Percentiles rank a stretch among this genome's conserved stretches.
These are phyloP conservation scores for Pseudogymnoascus sp. DNA, from an alignment of 2,329 filamentous ascomycete species.

Conservation along the genomic window DNA sequence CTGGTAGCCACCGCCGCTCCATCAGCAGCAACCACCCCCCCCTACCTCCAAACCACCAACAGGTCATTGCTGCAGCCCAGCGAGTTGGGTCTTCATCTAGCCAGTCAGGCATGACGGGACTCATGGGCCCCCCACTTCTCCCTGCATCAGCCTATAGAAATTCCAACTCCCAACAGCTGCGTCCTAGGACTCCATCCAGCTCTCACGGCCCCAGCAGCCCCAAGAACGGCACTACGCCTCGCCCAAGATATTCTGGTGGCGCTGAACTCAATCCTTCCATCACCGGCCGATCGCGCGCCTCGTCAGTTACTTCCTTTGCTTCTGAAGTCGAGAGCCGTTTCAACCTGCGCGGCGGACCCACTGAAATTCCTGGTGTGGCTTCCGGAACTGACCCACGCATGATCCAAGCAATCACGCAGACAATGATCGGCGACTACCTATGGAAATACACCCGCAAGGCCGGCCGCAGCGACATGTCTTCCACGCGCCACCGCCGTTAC, in stretches of 20 bases:
- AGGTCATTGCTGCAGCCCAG: constrained; percentile 68
- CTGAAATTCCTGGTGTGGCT: constrained; percentile 52
- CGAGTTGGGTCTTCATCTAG: constrained; percentile 43
- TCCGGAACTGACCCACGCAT: constrained; percentile 84
- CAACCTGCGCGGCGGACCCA: constrained; percentile 59
- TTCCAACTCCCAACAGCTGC: constrained; percentile 1
- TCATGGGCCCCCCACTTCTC: constrained; percentile 78
- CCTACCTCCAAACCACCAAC: constrained; percentile 72
- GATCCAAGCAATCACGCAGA: constrained; percentile 98
- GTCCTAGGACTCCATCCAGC: constrained; percentile 28
- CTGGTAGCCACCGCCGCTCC: constrained; percentile 55
- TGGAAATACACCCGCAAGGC: constrained; percentile 98
- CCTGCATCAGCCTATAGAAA: constrained; percentile 60
- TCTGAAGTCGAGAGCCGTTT: constrained; percentile 91
- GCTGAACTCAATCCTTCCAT: constrained; percentile 21
- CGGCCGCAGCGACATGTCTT: constrained; percentile 80
- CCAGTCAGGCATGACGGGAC: constrained; percentile 30
- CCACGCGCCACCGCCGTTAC: constrained; percentile 84
- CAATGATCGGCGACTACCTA: constrained; percentile 97
- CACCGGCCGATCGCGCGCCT: constrained; percentile 49
- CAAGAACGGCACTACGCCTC: constrained; percentile 40
- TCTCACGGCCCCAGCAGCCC: constrained; percentile 55
- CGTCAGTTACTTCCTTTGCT: constrained; percentile 89
- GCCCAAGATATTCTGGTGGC: constrained; percentile 51
- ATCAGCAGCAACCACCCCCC: constrained; percentile 53